Evolutionary conservation across 768 basidiomycete species (phyloP), one percentile per base, ranked within the genome.

Genomic region (Tricholoma furcatifolium): DNA sequence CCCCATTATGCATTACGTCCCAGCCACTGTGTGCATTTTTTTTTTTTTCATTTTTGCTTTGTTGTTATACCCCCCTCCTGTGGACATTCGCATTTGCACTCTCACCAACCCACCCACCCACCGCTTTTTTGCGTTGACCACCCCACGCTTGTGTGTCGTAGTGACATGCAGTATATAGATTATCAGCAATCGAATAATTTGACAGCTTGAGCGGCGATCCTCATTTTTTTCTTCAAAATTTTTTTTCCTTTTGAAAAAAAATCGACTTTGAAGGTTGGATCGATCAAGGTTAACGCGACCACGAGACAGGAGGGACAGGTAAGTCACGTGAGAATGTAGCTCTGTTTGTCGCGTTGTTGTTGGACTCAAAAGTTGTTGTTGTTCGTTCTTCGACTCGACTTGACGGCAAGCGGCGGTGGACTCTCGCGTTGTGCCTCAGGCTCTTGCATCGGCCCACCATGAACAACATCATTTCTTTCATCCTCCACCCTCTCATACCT

Each of bases 401-500:
- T 38, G 27, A 47, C 12, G 17, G 14, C 34, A 35, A 27, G 18
- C 34, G 43, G 44, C 48, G 24, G 34, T 18, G 17, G 43, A 17
- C 11, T 47, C 15, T 12, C 41, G 55, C 38, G n/a, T n/a, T n/a
- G n/a, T n/a, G n/a, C n/a, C n/a, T n/a, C n/a, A n/a, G n/a, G n/a
- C 43, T 43, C 51, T 53, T 24, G 50, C 14, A 32, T 43, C 49
- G 56, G 51, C 54, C 27, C 27, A 59, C 53, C 62, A 78, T 79
- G 76, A 76, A 76, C 58, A 61, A 75, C 27, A 58, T 81, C 51
- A 70, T 77, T 43, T 70, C 75, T 32, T 64, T 81, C 36, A 76
- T 80, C 62, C 67, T 85, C 23, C 79, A 84, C 58, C 84, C 82
- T 12, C 68, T 77, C 39, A 72, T 78, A 47, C 78, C 78, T 20